Conservation (phyloP, 108 stramenopile genomes). For the Nitzschia palea region DNA sequence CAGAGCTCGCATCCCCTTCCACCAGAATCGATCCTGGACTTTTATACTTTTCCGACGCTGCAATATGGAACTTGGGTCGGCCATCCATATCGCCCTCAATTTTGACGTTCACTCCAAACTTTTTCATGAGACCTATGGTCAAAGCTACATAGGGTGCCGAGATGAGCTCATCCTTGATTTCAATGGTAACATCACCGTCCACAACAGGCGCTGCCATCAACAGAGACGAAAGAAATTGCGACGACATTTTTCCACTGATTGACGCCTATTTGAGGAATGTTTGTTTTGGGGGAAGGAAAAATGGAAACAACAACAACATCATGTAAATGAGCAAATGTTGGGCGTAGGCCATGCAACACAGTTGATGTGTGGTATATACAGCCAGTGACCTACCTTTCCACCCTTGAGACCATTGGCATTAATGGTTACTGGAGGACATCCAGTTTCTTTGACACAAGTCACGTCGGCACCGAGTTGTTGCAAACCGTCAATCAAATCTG, state of each 20-base stretch:
- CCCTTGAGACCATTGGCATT: conserved; percentile 65
- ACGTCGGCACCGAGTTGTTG: conserved; percentile 94
- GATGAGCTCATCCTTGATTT: conserved; percentile 94
- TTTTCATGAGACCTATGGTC: conserved; percentile 96
- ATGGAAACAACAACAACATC: not conserved
- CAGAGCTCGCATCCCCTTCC: conserved; percentile 96
- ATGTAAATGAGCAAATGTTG: not conserved
- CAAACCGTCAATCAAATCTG: conserved; percentile 91
- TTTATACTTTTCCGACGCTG: conserved; percentile 64
- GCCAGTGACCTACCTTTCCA: conserved; percentile 49
- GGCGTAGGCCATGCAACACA: too few relatives aligned
- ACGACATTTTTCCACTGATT: conserved; percentile 97
- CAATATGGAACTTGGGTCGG: conserved; percentile 71
- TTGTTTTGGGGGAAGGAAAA: not conserved
- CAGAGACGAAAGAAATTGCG: conserved; percentile 92
- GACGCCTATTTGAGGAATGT: conserved; percentile 47
- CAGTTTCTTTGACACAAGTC: conserved; percentile 80
- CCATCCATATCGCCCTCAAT: conserved; percentile 75
- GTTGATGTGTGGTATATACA: too few relatives aligned
- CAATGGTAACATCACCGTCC: conserved; percentile 78
- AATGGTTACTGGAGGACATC: conserved; percentile 94
- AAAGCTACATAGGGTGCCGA: conserved; percentile 95
- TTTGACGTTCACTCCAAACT: conserved; percentile 84
- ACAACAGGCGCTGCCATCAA: conserved; percentile 93
- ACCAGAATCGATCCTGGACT: conserved; percentile 79